phyloP scores from a whole-genome alignment of 2,329 filamentous ascomycete genomes.

The Trichophyton benhamiae region DNA sequence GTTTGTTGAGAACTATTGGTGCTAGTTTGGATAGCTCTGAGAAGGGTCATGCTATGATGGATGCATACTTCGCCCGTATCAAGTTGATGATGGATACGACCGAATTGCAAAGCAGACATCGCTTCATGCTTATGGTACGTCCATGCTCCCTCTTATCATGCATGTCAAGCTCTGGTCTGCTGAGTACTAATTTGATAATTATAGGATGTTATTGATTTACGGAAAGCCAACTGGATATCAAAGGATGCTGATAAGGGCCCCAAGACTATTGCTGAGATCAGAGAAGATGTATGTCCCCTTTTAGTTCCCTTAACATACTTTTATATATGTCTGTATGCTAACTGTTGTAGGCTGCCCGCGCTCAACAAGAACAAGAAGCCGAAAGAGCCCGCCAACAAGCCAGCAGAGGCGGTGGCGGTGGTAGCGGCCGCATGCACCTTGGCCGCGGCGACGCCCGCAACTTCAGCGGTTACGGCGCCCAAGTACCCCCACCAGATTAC shows the following conservation, averaged over 20 bases:
- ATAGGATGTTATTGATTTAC: constrained; percentile 72
- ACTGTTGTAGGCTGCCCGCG: constrained; percentile 47
- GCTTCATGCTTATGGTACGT: constrained; percentile 79
- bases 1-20: constrained; percentile 85
- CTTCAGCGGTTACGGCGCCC: constrained; percentile 55
- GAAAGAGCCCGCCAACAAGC: constrained; percentile 42
- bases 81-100: constrained; percentile 66
- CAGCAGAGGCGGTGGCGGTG: constrained; percentile 48
- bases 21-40: constrained; percentile 70
- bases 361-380: constrained; percentile 67
- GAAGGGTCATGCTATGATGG: constrained; percentile 76
- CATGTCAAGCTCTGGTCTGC: neutral
- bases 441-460: constrained; percentile 80
- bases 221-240: constrained; percentile 63
- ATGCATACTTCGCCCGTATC: constrained; percentile 86
- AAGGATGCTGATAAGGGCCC: constrained; percentile 90
- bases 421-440: constrained; percentile 56
- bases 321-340: neutral
- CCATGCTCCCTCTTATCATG: neutral
- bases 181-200: constrained; percentile 6
- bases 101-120: constrained; percentile 72
- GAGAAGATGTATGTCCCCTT: constrained; percentile 51
- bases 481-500: constrained; percentile 58
- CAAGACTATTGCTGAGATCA: constrained; percentile 89
- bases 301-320: constrained; percentile 4